These are phyloP conservation scores for Pyricularia grisea DNA, from an alignment of 2,329 filamentous ascomycete species.

Conservation along the genomic window DNA sequence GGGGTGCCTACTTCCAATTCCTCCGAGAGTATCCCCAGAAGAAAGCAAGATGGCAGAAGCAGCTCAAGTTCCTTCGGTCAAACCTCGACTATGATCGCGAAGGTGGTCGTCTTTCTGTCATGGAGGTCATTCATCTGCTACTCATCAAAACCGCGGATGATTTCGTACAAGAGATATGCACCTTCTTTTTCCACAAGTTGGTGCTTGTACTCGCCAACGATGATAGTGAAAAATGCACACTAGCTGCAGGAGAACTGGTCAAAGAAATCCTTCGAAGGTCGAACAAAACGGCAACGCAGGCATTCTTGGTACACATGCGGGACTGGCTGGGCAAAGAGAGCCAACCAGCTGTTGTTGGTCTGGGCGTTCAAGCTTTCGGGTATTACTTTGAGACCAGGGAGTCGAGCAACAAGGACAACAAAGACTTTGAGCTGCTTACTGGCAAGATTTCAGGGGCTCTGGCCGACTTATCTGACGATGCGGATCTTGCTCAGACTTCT, in stretches of 20 bases:
- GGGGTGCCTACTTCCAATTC: conserved; percentile 90
- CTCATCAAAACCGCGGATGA: conserved; percentile 76
- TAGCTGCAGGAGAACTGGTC: conserved; percentile 70
- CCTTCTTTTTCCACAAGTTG: conserved; percentile 75
- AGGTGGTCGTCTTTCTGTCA: conserved; percentile 81
- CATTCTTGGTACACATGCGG: conserved; percentile 61
- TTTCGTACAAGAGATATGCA: conserved; percentile 71
- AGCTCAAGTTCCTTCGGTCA: conserved; percentile 78
- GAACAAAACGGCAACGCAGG: conserved; percentile 60
- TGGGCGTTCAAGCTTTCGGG: conserved; percentile 55
- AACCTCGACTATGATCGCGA: conserved; percentile 88
- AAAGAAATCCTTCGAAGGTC: conserved; percentile 73
- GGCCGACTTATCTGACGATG: conserved; percentile 43
- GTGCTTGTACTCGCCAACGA: conserved; percentile 84
- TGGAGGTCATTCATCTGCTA: conserved; percentile 85
- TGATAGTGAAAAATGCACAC: conserved; percentile 73
- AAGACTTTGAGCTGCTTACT: conserved; percentile 57
- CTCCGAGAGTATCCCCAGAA: conserved; percentile 90
- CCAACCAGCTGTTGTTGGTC: conserved; percentile 34
- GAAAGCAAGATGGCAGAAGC: conserved; percentile 79
- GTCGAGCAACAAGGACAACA: conserved; percentile 44
- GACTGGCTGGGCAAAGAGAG: conserved; percentile 71
- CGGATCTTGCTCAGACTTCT: conserved; percentile 65
- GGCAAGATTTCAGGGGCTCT: conserved; percentile 44
- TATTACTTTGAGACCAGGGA: conserved; percentile 52